phyloP scores from a whole-genome alignment of 1,284 basidiomycete genomes.

The Rhodotorula sp. region DNA sequence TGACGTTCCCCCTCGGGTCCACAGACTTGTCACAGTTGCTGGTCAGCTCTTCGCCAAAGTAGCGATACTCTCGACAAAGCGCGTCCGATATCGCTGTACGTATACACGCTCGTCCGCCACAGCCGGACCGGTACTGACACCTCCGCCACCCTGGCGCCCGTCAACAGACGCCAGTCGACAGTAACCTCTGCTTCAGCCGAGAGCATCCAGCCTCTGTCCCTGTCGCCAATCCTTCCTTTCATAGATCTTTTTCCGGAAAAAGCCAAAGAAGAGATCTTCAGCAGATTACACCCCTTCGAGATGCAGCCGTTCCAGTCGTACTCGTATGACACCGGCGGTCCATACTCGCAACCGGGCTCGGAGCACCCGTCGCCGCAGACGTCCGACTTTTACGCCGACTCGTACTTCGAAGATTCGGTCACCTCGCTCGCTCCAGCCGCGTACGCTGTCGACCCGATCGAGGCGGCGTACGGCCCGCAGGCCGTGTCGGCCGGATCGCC shows the following conservation, averaged over 20 bases:
- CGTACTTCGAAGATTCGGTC: constrained; percentile 1
- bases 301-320: constrained; percentile 3
- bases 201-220: not conserved
- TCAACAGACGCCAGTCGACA: constrained; percentile 5
- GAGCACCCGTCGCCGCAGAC: not conserved
- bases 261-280: too few species aligned
- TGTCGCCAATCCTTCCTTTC: not conserved
- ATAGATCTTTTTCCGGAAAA: too few species aligned
- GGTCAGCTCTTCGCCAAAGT: constrained; percentile 1
- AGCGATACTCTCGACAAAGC: constrained; percentile 3
- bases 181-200: not conserved
- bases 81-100: constrained; percentile 13
- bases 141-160: not conserved
- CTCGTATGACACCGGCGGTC: not conserved
- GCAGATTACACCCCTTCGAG: not conserved
- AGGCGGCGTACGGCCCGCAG: constrained; percentile 13
- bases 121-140: not conserved
- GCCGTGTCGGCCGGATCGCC: constrained; percentile 9
- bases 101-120: not conserved
- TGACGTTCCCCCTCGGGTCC: not conserved
- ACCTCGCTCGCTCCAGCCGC: not conserved
- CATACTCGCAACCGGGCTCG: not conserved
- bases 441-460: constrained; percentile 5
- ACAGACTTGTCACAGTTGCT: not conserved
- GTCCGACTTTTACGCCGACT: constrained; percentile 2